phyloP scores from a whole-genome alignment of 345 rosid species.

The Aquilaria yunnanensis region DNA sequence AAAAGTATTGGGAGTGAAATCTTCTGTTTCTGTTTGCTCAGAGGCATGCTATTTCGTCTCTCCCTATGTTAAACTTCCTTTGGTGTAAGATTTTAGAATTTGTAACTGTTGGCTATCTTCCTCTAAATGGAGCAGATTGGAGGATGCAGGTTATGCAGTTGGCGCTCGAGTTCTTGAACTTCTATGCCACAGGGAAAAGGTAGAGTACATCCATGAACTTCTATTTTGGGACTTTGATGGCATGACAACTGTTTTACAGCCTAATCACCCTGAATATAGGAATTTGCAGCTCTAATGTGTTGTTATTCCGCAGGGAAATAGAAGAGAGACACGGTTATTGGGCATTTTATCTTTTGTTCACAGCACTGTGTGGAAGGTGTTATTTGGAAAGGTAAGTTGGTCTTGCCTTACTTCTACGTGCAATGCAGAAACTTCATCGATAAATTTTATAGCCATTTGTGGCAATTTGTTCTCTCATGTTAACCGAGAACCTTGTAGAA shows the following conservation, averaged over 20 bases:
- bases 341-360: slow-evolving; percentile 93
- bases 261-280: no score
- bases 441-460: no score
- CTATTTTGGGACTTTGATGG: not conserved
- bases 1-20: no score
- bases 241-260: not conserved
- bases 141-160: slow-evolving; percentile 94
- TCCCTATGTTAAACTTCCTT: not conserved
- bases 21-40: not conserved
- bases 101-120: not conserved
- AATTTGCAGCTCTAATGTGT: not conserved
- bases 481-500: not conserved
- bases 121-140: slow-evolving; percentile 45
- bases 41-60: not conserved
- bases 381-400: slow-evolving; percentile 75
- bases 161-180: slow-evolving; percentile 90
- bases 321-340: slow-evolving; percentile 90
- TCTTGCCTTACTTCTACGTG: not conserved
- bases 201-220: slow-evolving; percentile 11
- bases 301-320: slow-evolving; percentile 59
- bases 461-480: not conserved
- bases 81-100: slow-evolving; percentile 1
- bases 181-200: slow-evolving; percentile 90
- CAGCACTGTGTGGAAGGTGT: slow-evolving; percentile 96
- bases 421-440: no score